These are phyloP conservation scores for Peribolospora kevripleyi DNA, from an alignment of 768 basidiomycete species.

Conservation along the genomic window DNA sequence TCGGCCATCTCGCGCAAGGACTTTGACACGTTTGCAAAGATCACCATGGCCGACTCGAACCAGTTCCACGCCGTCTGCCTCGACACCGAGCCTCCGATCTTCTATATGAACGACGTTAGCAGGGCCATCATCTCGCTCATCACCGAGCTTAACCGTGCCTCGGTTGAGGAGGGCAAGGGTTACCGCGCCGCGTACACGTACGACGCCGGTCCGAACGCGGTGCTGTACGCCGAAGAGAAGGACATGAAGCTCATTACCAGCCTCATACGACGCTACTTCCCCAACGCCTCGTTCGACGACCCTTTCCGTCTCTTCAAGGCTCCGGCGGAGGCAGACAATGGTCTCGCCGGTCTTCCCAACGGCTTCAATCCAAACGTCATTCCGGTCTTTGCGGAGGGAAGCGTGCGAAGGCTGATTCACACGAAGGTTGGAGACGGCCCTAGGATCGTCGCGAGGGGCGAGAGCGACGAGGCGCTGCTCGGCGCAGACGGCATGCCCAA, in stretches of 20 bases:
- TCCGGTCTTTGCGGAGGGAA: slow-evolving; percentile 28
- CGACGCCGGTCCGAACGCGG: slow-evolving; percentile 95
- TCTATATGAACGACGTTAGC: slow-evolving; percentile 96
- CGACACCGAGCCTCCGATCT: slow-evolving; percentile 92
- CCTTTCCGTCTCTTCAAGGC: slow-evolving; percentile 35
- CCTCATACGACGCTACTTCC: slow-evolving; percentile 64
- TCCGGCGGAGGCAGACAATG: slow-evolving; percentile 19
- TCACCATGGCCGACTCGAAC: slow-evolving; percentile 96
- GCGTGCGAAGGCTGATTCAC: slow-evolving; percentile 74
- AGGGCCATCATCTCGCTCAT: slow-evolving; percentile 76
- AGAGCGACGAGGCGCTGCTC: slow-evolving; percentile 42
- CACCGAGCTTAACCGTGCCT: slow-evolving; percentile 72
- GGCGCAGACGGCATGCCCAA: slow-evolving; percentile 43
- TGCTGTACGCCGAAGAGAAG: slow-evolving; percentile 64
- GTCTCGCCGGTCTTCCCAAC: slow-evolving; percentile 25
- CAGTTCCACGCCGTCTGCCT: slow-evolving; percentile 95
- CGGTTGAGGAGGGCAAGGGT: slow-evolving; percentile 31
- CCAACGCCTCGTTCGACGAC: slow-evolving; percentile 54
- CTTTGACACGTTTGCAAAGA: slow-evolving; percentile 64
- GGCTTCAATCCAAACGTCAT: slow-evolving; percentile 12
- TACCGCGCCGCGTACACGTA: slow-evolving; percentile 92
- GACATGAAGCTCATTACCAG: slow-evolving; percentile 55
- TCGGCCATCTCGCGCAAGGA: slow-evolving; percentile 51
- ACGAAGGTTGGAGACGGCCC: slow-evolving; percentile 85
- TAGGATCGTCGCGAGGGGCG: slow-evolving; percentile 32